A percentile compares a stretch with the other conserved stretches of the same genome.
These are phyloP conservation scores for Magnolia officinalis DNA, from an alignment of 164 flowering plant species.

Conservation along the genomic window DNA sequence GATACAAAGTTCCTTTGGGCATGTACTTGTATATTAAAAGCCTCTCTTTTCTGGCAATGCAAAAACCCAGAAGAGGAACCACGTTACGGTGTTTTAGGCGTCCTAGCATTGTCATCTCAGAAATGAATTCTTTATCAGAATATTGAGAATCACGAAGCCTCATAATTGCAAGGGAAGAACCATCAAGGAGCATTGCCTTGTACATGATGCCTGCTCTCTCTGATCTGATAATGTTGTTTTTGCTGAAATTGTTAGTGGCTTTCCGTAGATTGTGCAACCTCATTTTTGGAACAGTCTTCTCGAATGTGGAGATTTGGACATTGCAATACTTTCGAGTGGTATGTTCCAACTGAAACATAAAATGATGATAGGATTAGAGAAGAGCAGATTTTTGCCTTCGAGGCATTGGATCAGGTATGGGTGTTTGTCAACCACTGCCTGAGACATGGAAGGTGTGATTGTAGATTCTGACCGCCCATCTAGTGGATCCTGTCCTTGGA, in stretches of 20 bases:
- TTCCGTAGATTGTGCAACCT: slow-evolving; percentile 23
- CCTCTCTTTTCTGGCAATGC: slow-evolving; percentile 31
- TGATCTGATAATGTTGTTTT: slow-evolving; percentile 15
- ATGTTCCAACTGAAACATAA: neutral
- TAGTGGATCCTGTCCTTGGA: slow-evolving; percentile 27
- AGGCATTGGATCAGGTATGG: no score
- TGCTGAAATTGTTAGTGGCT: slow-evolving; percentile 23
- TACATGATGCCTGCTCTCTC: slow-evolving; percentile 27
- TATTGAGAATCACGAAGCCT: slow-evolving; percentile 23
- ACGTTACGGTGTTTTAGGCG: slow-evolving; percentile 19
- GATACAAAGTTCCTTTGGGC: slow-evolving; percentile 32
- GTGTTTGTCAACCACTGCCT: neutral
- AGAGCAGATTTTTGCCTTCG: neutral
- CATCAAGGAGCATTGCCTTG: slow-evolving; percentile 23
- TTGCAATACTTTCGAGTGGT: neutral
- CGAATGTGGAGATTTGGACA: slow-evolving; percentile 48
- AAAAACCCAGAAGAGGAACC: slow-evolving; percentile 31
- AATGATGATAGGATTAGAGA: neutral
- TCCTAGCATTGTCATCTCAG: slow-evolving; percentile 25
- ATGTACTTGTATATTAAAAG: slow-evolving; percentile 35
- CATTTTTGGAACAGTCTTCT: slow-evolving; percentile 15
- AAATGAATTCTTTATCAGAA: slow-evolving; percentile 22
- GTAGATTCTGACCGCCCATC: slow-evolving; percentile 47
- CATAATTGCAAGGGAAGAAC: slow-evolving; percentile 20
- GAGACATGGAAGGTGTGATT: slow-evolving; percentile 48